Evolutionary conservation across 768 basidiomycete species (phyloP), one percentile per base, ranked within the genome.

Genomic region (Pilatotrama ljubarskyi): DNA sequence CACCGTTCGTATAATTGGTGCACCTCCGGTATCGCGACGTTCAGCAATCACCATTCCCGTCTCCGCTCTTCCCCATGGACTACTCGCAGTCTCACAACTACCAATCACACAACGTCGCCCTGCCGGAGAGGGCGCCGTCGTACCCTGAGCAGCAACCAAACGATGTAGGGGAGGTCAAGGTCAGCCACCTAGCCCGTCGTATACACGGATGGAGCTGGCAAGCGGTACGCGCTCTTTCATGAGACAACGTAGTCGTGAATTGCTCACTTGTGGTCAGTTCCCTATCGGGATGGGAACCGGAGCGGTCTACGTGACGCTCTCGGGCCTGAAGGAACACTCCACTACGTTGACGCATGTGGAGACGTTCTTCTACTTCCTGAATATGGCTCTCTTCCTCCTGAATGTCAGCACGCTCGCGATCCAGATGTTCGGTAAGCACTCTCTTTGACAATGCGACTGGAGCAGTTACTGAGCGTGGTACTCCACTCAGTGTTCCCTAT

Each of bases 171-270:
- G 44, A 51, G 36, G 36, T 55, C 44, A 40, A 66, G 24, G 78
- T 75, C 47, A 74, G 73, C 61, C 40, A 67, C 14, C 64, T 80
- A 20, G 77, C 76, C 15, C 68, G 77, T 32, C 73, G 79, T n/a
- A 78, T 81, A 44, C 79, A 81, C 67, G 78, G 79, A 44, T 80
- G 79, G 79, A 74, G 77, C 40, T 80, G 80, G 79, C 79, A 81
- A 67, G 78, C 78, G 53, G 79, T 81, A 64, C 32, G 78, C 73
- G 13, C 41, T 37, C 35, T 38, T 26, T 17, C 9, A 11, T 17
- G 15, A 35, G 38, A 32, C 36, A 72, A 68, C 71, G 69, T 72
- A 64, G 68, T 70, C 46, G 68, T 73, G 42, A 32, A 69, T 63
- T 22, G 13, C 55, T 57, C 25, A 49, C 29, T 17, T 42, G 26